Conservation (phyloP, 352 stramenopile species). For the Globisporangium alternatum region DNA sequence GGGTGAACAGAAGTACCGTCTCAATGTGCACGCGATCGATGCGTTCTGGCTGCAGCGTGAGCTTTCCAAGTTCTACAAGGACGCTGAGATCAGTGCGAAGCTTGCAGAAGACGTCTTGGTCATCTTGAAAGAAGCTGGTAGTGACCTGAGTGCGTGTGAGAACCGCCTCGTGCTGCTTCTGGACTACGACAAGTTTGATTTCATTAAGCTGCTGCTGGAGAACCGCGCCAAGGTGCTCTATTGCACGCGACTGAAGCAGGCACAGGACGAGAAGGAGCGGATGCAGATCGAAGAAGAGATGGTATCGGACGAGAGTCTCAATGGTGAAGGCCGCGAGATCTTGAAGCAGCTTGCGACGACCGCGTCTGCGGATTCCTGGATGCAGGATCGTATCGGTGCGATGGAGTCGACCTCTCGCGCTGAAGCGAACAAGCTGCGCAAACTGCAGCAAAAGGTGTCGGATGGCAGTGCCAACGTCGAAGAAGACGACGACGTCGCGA, state of each 20-base stretch:
- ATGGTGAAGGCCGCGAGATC: constrained; percentile 89
- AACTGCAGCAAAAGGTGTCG: constrained; percentile 51
- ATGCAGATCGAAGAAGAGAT: constrained; percentile 91
- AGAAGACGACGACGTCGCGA: constrained; percentile 49
- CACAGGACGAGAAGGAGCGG: constrained; percentile 90
- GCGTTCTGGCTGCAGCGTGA: constrained; percentile 98
- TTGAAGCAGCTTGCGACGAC: constrained; percentile 90
- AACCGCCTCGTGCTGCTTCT: constrained; percentile 97
- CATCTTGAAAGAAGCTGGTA: constrained; percentile 61
- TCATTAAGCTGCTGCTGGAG: constrained; percentile 97
- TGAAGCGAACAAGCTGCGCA: constrained; percentile 79
- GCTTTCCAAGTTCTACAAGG: constrained; percentile 94
- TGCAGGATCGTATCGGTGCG: constrained; percentile 87
- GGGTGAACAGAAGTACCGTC: constrained; percentile 58
- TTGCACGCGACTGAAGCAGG: constrained; percentile 96
- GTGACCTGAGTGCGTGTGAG: constrained; percentile 89
- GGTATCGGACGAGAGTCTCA: constrained; percentile 69
- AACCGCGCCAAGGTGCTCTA: constrained; percentile 97
- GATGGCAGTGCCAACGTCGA: constrained; percentile 21
- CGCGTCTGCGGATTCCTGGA: constrained; percentile 92
- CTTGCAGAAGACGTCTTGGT: constrained; percentile 91
- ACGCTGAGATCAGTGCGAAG: constrained; percentile 92
- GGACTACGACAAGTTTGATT: constrained; percentile 99
- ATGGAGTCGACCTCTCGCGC: constrained; percentile 83
- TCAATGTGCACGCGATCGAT: constrained; percentile 97